Base-by-base conservation (phyloP, 441 rosid species). In the Brassica hybrid region DNA sequence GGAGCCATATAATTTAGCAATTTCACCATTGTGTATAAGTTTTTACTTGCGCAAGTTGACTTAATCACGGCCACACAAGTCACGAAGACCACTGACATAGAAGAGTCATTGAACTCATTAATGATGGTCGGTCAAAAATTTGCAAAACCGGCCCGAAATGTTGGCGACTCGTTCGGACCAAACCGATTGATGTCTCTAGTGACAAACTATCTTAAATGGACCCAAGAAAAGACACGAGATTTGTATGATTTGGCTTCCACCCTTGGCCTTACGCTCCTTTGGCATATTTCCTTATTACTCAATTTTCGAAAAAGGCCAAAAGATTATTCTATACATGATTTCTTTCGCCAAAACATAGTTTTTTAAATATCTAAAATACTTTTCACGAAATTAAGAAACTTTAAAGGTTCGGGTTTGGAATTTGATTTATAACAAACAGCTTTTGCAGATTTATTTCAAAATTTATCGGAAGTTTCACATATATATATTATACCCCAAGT, bases 201-300 rank as follows among this genome's bases (percentile, higher is more conserved):
- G 38, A 48, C 38, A 67, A 68, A 54, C 16, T 2, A 17, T 2
- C 17, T 16, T 56, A 56, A 18, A 57, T 70, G 65, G 71, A 76
- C 73, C 13, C 12, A 6, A 67, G 9, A 65, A 57, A 75, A 19
- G 19, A 64, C 80, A 64, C 65, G 80, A 76, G 60, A 63, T 76
- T 70, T 16, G 32, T 54, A 70, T 76, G 80, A 70, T 71, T 10
- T 64, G 7, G 27, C 14, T 76, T 69, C 73, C 2, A 23, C 69
- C 23, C n/a, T 69, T 4, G 56, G 71, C 48, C 65, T 8, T 69
- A 76, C 66, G 70, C 75, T 76, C 62, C 48, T 13, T 52, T 9
- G 27, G 80, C 54, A 71, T 65, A 71, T 70, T 63, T 70, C 0
- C 16, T 63, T 25, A 25, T 56, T 54, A 70, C 71, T 63, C 58